Conservation (phyloP, 129 eudicot species). For the Flaveria brownii region DNA sequence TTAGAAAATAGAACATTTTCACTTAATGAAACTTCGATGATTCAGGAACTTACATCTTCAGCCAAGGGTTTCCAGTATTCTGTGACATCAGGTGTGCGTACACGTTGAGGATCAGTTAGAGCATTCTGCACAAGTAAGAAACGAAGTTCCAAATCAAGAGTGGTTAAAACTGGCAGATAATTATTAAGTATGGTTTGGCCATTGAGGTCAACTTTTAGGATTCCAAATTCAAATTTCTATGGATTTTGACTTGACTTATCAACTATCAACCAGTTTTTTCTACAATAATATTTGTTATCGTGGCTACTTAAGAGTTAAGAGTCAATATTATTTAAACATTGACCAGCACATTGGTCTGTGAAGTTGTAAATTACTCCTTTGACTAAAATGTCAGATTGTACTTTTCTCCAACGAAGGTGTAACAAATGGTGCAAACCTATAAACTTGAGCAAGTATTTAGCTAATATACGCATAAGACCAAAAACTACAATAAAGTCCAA, state of each 20-base stretch:
- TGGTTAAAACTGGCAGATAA: background rate
- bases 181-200: background rate
- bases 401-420: background rate
- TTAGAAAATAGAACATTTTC: background rate
- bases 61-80: conserved; percentile 95
- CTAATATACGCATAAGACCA: background rate
- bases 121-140: conserved; percentile 65
- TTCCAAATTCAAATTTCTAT: background rate
- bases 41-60: conserved; percentile 65
- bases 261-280: background rate
- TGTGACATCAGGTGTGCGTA: conserved; percentile 66
- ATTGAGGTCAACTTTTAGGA: background rate
- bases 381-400: background rate
- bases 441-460: conserved; percentile 12
- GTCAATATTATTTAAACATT: background rate
- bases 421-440: background rate
- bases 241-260: background rate
- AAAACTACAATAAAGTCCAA: background rate
- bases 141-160: background rate
- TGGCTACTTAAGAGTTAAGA: background rate
- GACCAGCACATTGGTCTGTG: background rate
- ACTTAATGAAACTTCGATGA: background rate
- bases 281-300: background rate
- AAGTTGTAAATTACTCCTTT: background rate
- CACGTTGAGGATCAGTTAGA: conserved; percentile 88